A percentile compares a stretch with the other conserved stretches of the same genome.
These are phyloP conservation scores for Raffaelea albimanens DNA, from an alignment of 2,329 filamentous ascomycete species.

Conservation along the genomic window DNA sequence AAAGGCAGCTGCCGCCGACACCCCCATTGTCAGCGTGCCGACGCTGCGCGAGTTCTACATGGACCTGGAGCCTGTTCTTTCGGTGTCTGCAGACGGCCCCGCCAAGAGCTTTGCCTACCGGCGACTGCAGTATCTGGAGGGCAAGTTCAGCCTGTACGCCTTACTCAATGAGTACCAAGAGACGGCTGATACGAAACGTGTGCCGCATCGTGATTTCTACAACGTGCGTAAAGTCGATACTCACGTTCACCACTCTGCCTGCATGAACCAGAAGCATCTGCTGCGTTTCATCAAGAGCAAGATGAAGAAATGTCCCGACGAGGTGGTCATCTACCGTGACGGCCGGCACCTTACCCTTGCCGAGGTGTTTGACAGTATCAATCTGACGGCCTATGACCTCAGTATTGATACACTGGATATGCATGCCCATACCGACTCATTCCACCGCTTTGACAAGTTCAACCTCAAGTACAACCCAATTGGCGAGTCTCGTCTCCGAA, in stretches of 20 bases:
- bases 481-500: conserved; percentile 86
- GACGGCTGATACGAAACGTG: conserved; percentile 93
- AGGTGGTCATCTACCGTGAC: conserved; percentile 86
- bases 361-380: conserved; percentile 96
- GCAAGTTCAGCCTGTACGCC: conserved; percentile 90
- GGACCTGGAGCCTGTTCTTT: conserved; percentile 78
- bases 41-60: conserved; percentile 93
- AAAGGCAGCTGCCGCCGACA: conserved; percentile 49
- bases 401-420: conserved; percentile 98
- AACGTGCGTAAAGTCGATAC: conserved; percentile 98
- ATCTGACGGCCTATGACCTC: conserved; percentile 90
- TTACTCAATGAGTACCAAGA: conserved; percentile 96
- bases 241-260: conserved; percentile 97
- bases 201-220: conserved; percentile 97
- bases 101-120: conserved; percentile 96
- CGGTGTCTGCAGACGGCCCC: conserved; percentile 88
- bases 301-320: conserved; percentile 96
- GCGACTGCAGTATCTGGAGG: conserved; percentile 88
- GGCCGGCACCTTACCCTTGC: conserved; percentile 82
- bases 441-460: conserved; percentile 99
- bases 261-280: conserved; percentile 99
- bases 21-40: conserved; percentile 74
- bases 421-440: conserved; percentile 97
- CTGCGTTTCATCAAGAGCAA: conserved; percentile 99
- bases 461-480: conserved; percentile 98